These are phyloP conservation scores for Chlamydomonas sp. DNA, from an alignment of 139 green algal genomes.

Conservation along the genomic window DNA sequence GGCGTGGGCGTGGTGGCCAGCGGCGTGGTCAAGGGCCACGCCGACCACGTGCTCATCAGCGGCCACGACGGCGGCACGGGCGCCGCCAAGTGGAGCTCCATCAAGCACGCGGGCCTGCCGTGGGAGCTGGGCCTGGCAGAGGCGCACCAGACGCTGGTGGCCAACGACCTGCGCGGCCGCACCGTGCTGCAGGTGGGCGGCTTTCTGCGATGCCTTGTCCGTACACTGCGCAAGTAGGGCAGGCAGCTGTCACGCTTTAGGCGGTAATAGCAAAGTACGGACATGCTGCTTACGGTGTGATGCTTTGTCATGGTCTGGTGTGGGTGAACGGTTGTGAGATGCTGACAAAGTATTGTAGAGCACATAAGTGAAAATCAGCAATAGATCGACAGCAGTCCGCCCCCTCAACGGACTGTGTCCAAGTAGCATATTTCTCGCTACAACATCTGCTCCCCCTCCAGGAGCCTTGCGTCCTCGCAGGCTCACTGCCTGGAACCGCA, in stretches of 20 bases:
- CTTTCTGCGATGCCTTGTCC: neutral
- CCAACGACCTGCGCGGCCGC: constrained; percentile 94
- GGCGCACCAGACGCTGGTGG: constrained; percentile 95
- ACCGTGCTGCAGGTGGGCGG: constrained; percentile 75
- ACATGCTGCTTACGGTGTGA: neutral
- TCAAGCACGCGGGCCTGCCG: constrained; percentile 85
- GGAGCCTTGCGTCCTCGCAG: too few relatives aligned
- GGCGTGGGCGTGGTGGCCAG: constrained; percentile 92
- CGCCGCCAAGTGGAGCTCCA: constrained; percentile 86
- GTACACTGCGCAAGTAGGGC: neutral
- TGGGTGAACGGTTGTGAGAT: too few relatives aligned
- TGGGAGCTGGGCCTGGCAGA: constrained; percentile 97
- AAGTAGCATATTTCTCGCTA: neutral
- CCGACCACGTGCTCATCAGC: constrained; percentile 95
- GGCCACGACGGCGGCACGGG: constrained; percentile 96
- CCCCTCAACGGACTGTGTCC: too few relatives aligned
- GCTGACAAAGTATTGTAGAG: too few relatives aligned
- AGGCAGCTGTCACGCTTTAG: constrained; percentile 26
- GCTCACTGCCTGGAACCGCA: too few relatives aligned
- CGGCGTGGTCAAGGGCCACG: constrained; percentile 95
- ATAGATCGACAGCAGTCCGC: too few relatives aligned
- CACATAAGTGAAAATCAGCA: too few relatives aligned
- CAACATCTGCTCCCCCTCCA: too few relatives aligned
- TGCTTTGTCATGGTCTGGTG: neutral
- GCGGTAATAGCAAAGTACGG: constrained; percentile 44